phyloP scores from a whole-genome alignment of 1,139 yeast species.

The Yamadazyma mexicana region DNA sequence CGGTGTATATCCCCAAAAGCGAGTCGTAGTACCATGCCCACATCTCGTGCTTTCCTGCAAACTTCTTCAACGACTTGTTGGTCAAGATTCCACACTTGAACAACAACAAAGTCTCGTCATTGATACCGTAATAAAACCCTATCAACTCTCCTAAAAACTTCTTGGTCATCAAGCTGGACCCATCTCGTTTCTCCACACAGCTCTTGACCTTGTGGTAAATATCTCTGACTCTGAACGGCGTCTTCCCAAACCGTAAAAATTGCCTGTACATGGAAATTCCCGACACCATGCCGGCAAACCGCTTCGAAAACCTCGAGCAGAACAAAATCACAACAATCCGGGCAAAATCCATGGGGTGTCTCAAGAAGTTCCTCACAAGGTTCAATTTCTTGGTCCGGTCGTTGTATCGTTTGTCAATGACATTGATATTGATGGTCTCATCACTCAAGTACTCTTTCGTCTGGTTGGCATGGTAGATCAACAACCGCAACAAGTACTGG shows the following conservation, averaged over 20 bases:
- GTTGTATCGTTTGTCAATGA: slow-evolving; percentile 33
- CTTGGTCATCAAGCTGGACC: slow-evolving; percentile 29
- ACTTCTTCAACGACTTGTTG: slow-evolving; percentile 31
- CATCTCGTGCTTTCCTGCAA: slow-evolving; percentile 54
- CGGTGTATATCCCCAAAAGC: slow-evolving; percentile 51
- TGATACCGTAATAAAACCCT: slow-evolving; percentile 60
- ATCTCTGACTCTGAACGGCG: slow-evolving; percentile 56
- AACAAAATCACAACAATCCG: slow-evolving; percentile 36
- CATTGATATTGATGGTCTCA: slow-evolving; percentile 28
- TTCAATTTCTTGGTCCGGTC: slow-evolving; percentile 34
- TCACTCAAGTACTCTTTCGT: slow-evolving; percentile 40
- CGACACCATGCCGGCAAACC: slow-evolving; percentile 40
- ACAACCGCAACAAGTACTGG: slow-evolving; percentile 57
- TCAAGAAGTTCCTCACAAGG: slow-evolving; percentile 37
- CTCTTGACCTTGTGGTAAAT: slow-evolving; percentile 23
- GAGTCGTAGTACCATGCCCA: slow-evolving; percentile 68
- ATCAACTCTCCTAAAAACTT: slow-evolving; percentile 47
- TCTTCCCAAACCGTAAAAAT: slow-evolving; percentile 67
- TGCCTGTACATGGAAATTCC: slow-evolving; percentile 66
- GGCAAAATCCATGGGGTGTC: slow-evolving; percentile 44
- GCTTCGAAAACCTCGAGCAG: slow-evolving; percentile 32
- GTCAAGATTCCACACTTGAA: slow-evolving; percentile 54
- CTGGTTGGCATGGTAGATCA: slow-evolving; percentile 49
- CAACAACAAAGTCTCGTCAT: slow-evolving; percentile 59
- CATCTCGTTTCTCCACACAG: slow-evolving; percentile 2